phyloP scores from a whole-genome alignment of 192 early-diverging fungal species.

The Coemansia sp. region DNA sequence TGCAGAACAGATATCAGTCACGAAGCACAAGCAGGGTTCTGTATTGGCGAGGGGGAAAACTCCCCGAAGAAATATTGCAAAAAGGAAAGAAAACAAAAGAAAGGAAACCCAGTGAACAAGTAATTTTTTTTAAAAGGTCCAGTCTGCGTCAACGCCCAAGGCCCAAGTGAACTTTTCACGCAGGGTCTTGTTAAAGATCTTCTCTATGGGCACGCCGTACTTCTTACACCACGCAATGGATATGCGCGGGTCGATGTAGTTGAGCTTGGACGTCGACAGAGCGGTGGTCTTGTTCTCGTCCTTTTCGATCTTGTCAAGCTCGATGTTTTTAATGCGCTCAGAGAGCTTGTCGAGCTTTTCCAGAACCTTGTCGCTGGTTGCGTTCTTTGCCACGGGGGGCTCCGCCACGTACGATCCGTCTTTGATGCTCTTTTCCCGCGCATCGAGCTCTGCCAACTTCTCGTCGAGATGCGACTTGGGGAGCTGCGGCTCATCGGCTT shows the following conservation, averaged over 20 bases:
- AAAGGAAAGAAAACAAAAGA: neutral
- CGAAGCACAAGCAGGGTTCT: too few relatives aligned
- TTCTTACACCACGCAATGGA: slow-evolving; percentile 91
- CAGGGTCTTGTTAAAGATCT: slow-evolving; percentile 88
- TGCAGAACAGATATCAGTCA: too few relatives aligned
- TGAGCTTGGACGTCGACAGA: slow-evolving; percentile 94
- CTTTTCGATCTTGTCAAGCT: slow-evolving; percentile 82
- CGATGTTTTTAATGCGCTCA: slow-evolving; percentile 70
- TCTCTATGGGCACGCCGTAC: slow-evolving; percentile 83
- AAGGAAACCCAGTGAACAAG: neutral
- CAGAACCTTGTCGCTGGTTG: slow-evolving; percentile 67
- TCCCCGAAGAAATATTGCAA: too few relatives aligned
- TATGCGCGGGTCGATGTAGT: slow-evolving; percentile 98
- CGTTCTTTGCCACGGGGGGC: slow-evolving; percentile 37
- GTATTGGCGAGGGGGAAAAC: too few relatives aligned
- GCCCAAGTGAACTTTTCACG: slow-evolving; percentile 98
- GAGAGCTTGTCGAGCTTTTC: slow-evolving; percentile 68
- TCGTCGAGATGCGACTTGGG: slow-evolving; percentile 59
- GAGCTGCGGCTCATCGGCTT: slow-evolving; percentile 57
- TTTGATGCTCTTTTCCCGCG: slow-evolving; percentile 51
- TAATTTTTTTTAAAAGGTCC: slow-evolving; percentile 51
- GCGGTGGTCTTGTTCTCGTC: slow-evolving; percentile 97
- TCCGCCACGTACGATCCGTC: slow-evolving; percentile 31
- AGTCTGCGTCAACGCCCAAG: slow-evolving; percentile 65
- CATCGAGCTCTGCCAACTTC: slow-evolving; percentile 30